Conservation (phyloP, 1,139 yeast species). For the Pichia sp. region DNA sequence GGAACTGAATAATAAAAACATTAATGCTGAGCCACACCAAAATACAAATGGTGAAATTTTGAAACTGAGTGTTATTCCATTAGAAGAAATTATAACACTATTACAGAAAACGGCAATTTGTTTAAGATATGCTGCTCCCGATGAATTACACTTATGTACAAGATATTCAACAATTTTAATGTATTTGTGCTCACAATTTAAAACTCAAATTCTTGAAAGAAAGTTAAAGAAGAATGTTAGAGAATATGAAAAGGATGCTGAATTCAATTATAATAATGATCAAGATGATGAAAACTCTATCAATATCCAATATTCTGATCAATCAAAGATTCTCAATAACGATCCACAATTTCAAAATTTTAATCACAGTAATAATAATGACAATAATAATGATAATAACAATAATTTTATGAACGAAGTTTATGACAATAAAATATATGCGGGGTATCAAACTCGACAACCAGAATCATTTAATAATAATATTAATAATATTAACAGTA, state of each 20-base stretch:
- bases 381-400: no score
- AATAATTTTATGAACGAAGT: not conserved
- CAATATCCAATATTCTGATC: slow-evolving; percentile 14
- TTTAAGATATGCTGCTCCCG: slow-evolving; percentile 79
- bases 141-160: slow-evolving; percentile 76
- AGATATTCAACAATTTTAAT: slow-evolving; percentile 75
- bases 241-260: slow-evolving; percentile 26
- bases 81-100: slow-evolving; percentile 60
- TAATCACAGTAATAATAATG: not conserved
- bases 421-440: not conserved
- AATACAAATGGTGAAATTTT: slow-evolving; percentile 36
- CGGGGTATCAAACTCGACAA: not conserved
- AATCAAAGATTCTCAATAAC: not conserved
- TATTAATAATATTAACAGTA: no score
- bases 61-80: slow-evolving; percentile 57
- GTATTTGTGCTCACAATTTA: slow-evolving; percentile 74
- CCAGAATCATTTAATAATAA: not conserved
- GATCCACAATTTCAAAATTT: not conserved
- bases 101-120: slow-evolving; percentile 72
- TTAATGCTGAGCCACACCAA: not conserved
- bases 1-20: not conserved
- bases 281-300: slow-evolving; percentile 1
- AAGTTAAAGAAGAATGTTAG: slow-evolving; percentile 17
- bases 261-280: slow-evolving; percentile 10
- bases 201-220: slow-evolving; percentile 28